A percentile compares a stretch with the other conserved stretches of the same genome.
Conservation (phyloP, 345 rosid species). For the Cardiospermum halicacabum region DNA sequence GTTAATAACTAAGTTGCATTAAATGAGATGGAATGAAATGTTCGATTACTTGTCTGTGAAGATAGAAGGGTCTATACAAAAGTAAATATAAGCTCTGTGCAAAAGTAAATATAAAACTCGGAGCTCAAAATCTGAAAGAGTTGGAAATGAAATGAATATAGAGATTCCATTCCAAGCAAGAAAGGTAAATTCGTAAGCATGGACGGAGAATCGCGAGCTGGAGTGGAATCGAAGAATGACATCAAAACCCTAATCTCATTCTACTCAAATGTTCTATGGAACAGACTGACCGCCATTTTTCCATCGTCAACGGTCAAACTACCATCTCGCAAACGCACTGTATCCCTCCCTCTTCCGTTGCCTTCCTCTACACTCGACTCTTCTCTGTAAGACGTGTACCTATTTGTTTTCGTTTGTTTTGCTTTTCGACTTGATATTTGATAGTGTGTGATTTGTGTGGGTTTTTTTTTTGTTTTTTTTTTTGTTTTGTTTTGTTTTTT, state of each 20-base stretch:
- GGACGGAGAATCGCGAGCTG: slow-evolving; percentile 31
- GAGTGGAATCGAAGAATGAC: slow-evolving; percentile 22
- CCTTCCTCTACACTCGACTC: slow-evolving; percentile 45
- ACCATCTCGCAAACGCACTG: slow-evolving; percentile 41
- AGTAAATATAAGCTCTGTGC: no score
- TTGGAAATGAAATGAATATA: not conserved
- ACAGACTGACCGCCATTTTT: slow-evolving; percentile 39
- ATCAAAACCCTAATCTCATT: slow-evolving; percentile 36
- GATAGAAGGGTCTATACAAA: no score
- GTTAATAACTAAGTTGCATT: no score
- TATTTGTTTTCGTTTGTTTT: not conserved
- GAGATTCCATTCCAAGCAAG: not conserved
- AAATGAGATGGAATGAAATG: no score
- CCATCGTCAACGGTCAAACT: slow-evolving; percentile 43
- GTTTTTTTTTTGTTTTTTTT: not conserved
- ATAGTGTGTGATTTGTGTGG: not conserved
- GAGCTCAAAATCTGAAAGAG: not conserved
- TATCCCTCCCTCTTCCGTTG: slow-evolving; percentile 58
- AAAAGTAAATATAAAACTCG: not conserved
- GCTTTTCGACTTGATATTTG: not conserved
- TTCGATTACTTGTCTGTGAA: no score
- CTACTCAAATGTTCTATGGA: slow-evolving; percentile 49
- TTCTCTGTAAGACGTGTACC: slow-evolving; percentile 32
- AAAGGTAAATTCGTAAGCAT: slow-evolving; percentile 5
- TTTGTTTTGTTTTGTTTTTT: not conserved